phyloP scores from a whole-genome alignment of 805 yeast genomes.

The Ogataea henricii region DNA sequence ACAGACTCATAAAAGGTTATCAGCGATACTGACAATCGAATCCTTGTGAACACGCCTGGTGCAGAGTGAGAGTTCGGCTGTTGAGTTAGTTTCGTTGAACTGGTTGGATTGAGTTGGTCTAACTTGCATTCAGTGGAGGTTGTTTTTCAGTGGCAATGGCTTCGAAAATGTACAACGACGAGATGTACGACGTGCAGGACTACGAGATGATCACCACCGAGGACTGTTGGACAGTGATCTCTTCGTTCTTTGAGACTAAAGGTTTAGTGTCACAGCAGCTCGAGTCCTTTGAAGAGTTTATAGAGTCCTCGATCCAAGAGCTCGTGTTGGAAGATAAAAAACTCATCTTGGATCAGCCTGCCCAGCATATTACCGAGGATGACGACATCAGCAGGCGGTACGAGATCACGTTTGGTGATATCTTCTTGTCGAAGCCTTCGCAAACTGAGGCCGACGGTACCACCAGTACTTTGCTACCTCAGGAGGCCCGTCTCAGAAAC shows the following conservation, averaged over 20 bases:
- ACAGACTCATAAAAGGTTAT: not conserved
- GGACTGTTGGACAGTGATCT: slow-evolving; percentile 98
- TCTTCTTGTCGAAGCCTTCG: slow-evolving; percentile 93
- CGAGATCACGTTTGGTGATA: slow-evolving; percentile 97
- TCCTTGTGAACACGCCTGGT: slow-evolving; percentile 4
- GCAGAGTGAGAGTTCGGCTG: slow-evolving; percentile 4
- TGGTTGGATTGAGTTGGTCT: slow-evolving; percentile 14
- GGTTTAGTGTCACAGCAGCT: slow-evolving; percentile 97
- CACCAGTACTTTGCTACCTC: slow-evolving; percentile 98
- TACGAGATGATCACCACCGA: slow-evolving; percentile 89
- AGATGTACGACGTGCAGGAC: slow-evolving; percentile 36
- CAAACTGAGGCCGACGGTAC: slow-evolving; percentile 99
- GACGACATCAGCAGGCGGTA: slow-evolving; percentile 91
- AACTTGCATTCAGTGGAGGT: not conserved
- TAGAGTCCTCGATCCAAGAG: slow-evolving; percentile 94
- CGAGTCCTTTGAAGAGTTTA: slow-evolving; percentile 97
- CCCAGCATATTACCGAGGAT: slow-evolving; percentile 90
- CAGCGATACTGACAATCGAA: slow-evolving; percentile 3
- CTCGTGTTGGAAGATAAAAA: slow-evolving; percentile 95
- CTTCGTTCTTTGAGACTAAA: slow-evolving; percentile 92
- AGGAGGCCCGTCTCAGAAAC: slow-evolving; percentile 95
- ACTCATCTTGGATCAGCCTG: slow-evolving; percentile 94
- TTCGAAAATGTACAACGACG: slow-evolving; percentile 22
- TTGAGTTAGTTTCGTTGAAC: not conserved
- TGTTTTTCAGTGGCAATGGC: slow-evolving; percentile 13